Conservation (phyloP, 805 yeast species). For the Yarrowia yakushimensis region DNA sequence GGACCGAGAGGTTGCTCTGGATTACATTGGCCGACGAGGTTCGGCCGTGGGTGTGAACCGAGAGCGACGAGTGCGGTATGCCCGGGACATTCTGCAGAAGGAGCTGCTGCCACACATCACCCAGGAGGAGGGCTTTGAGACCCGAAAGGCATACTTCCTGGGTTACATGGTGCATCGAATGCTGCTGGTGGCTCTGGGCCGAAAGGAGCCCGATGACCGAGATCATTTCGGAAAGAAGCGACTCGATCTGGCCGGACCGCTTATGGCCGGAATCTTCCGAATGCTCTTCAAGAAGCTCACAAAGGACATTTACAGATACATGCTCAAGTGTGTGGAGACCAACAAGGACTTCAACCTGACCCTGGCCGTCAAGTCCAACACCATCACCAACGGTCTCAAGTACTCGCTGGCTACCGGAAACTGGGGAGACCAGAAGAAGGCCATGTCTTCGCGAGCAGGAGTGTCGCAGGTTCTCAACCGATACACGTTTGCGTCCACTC, state of each 20-base stretch:
- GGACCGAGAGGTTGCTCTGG: slow-evolving; percentile 96
- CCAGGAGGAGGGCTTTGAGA: slow-evolving; percentile 94
- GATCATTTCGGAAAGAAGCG: slow-evolving; percentile 99
- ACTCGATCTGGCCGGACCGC: slow-evolving; percentile 97
- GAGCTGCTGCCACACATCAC: slow-evolving; percentile 97
- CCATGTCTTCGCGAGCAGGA: slow-evolving; percentile 98
- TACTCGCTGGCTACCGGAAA: slow-evolving; percentile 98
- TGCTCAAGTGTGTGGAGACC: slow-evolving; percentile 98
- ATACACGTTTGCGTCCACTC: slow-evolving; percentile 96
- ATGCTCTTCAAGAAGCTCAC: slow-evolving; percentile 90
- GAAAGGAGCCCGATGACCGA: slow-evolving; percentile 98
- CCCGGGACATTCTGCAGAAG: slow-evolving; percentile 92
- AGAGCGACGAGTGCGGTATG: slow-evolving; percentile 97
- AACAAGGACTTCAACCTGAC: slow-evolving; percentile 95
- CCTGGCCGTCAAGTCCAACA: slow-evolving; percentile 93
- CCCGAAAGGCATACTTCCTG: slow-evolving; percentile 92
- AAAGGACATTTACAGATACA: slow-evolving; percentile 93
- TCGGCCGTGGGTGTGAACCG: slow-evolving; percentile 93
- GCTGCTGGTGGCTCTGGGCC: slow-evolving; percentile 89
- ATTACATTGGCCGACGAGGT: slow-evolving; percentile 97
- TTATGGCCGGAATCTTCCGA: slow-evolving; percentile 92
- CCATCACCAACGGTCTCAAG: slow-evolving; percentile 94
- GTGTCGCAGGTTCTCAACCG: slow-evolving; percentile 97
- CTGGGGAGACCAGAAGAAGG: slow-evolving; percentile 99
- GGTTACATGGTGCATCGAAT: slow-evolving; percentile 98